Percentiles rank a stretch among this genome's conserved stretches.
Conservation (phyloP, 768 basidiomycete genomes). For the Naganishia onofrii region DNA sequence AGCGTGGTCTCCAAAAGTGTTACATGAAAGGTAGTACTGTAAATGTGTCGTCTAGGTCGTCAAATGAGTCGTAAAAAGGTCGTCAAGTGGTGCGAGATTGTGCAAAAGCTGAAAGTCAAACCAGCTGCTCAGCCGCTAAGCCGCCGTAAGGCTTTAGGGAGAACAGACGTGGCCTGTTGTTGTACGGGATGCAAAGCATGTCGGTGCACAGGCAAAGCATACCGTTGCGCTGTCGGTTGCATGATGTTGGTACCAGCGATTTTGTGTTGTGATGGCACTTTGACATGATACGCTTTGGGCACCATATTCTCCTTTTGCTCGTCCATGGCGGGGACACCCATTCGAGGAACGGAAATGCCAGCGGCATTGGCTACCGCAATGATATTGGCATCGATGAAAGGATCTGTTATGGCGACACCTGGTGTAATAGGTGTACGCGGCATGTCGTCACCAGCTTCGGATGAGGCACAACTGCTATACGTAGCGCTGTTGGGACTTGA, state of each 20-base stretch:
- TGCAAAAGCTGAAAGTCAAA: not conserved
- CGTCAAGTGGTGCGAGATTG: not conserved
- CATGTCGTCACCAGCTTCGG: slow-evolving; percentile 44
- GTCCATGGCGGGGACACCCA: slow-evolving; percentile 29
- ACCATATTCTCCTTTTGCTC: slow-evolving; percentile 48
- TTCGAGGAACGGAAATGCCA: slow-evolving; percentile 7
- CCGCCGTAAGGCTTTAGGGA: slow-evolving; percentile 26
- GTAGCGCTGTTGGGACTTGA: slow-evolving; percentile 41
- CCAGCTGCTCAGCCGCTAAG: slow-evolving; percentile 27
- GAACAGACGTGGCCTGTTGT: slow-evolving; percentile 9
- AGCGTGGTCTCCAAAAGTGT: not conserved
- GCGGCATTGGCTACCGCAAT: slow-evolving; percentile 40
- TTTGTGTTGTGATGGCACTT: slow-evolving; percentile 22
- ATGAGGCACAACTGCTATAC: slow-evolving; percentile 46
- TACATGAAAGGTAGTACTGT: slow-evolving; percentile 13
- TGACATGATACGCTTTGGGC: slow-evolving; percentile 32
- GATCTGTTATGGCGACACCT: slow-evolving; percentile 31
- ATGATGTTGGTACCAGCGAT: not conserved
- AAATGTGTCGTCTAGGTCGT: slow-evolving; percentile 12
- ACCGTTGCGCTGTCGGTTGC: not conserved
- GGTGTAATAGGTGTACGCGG: slow-evolving; percentile 51
- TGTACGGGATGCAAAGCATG: slow-evolving; percentile 26
- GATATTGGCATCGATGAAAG: slow-evolving; percentile 21
- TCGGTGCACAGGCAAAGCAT: slow-evolving; percentile 9
- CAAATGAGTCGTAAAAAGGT: slow-evolving; percentile 15